Evolutionary conservation across 352 stramenopile genomes (phyloP).

Genomic region (Aphanomyces invadans): DNA sequence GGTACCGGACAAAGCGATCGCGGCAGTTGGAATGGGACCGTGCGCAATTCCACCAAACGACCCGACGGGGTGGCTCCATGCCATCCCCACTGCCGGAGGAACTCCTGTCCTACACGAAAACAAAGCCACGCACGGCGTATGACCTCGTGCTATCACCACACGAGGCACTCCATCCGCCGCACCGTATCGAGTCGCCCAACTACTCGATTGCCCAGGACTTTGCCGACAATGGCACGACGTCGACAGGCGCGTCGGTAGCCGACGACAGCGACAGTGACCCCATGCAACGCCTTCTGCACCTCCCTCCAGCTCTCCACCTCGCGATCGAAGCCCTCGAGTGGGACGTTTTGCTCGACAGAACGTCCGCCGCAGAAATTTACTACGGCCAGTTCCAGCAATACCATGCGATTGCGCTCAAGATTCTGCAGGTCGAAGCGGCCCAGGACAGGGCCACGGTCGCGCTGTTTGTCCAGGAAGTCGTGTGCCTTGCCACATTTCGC

Average conservation of each 20-base stretch:
- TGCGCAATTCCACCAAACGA: background rate
- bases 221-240: background rate
- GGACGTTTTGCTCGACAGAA: background rate
- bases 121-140: background rate
- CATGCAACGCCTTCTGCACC: background rate
- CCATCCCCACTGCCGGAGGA: too few relatives aligned
- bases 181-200: background rate
- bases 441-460: constrained; percentile 33
- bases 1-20: background rate
- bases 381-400: constrained; percentile 14
- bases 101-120: background rate
- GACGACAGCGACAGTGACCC: background rate
- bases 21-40: background rate
- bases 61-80: too few relatives aligned
- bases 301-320: background rate
- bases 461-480: constrained; percentile 69
- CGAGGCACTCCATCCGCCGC: background rate
- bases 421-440: background rate
- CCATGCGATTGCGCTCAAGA: background rate
- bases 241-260: background rate
- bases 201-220: background rate
- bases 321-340: background rate
- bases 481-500: constrained; percentile 56
- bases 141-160: background rate
- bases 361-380: constrained; percentile 1